Evolutionary conservation across 1,284 basidiomycete genomes (phyloP), one percentile per base, ranked within the genome.

Genomic region (Anthracocystis panici-leucophaei): DNA sequence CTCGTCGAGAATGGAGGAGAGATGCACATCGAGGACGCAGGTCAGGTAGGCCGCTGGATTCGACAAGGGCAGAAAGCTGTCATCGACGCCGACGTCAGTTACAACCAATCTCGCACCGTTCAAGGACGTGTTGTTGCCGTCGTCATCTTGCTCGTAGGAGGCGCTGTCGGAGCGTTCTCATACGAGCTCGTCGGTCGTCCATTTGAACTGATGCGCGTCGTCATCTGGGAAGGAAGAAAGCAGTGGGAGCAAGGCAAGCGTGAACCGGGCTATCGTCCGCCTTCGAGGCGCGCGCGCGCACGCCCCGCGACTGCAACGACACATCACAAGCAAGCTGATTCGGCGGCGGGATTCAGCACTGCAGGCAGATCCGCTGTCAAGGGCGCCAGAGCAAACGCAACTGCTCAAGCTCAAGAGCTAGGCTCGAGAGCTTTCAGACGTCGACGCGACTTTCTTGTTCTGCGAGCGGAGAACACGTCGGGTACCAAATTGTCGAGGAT

Each of bases 151-250:
- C 66, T 79, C 12, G 59, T 74, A 0, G 83, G 83, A 41, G 83
- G 83, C 11, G 83, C 80, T 16, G 50, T 83, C 6, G 83, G 83
- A 40, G 83, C 82, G 0, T 60, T 77, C 25, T 51, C 77, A 11
- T 85, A 84, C 62, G 81, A 83, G 56, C 50, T 83, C 5, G 78
- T 86, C 7, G 83, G 85, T 0, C 60, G 86, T 7, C 86, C 86
- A 5, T 83, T 85, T 50, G 86, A 86, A 58, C 63, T 85, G 44
- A 74, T 82, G 68, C 72, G 86, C 10, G 75, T 75, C 3, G 85
- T 85, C 16, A 79, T 86, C 21, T 85, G 78, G 79, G 76, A 85
- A 35, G 84, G 85, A 0, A 44, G 81, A 8, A 71, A 81, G 45
- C 60, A 70, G 21, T 84, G 82, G 84, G 80, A 82, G 18, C 76